Evolutionary conservation across 2,329 filamentous ascomycete genomes (phyloP).

Genomic region (Dichotomopilus funicola): DNA sequence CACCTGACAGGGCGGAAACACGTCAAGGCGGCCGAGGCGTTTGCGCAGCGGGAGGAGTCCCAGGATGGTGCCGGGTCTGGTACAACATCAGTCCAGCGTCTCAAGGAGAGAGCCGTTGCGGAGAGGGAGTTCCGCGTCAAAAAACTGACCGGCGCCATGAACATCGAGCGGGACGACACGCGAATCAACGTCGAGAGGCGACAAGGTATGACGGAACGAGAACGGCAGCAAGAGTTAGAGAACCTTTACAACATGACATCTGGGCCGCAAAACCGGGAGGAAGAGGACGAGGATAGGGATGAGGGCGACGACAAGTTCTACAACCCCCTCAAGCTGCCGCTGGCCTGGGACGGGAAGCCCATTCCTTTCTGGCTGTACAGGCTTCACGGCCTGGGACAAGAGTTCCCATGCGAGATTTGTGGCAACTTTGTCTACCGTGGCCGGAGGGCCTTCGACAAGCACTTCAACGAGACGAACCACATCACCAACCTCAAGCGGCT

Average conservation of each 20-base stretch:
- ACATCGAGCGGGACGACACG: slow-evolving; percentile 81
- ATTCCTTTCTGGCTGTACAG: slow-evolving; percentile 99
- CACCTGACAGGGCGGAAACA: slow-evolving; percentile 92
- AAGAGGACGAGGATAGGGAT: slow-evolving; percentile 62
- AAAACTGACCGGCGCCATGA: slow-evolving; percentile 74
- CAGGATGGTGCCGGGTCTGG: slow-evolving; percentile 25
- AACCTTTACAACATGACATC: slow-evolving; percentile 63
- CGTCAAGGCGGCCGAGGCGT: slow-evolving; percentile 69
- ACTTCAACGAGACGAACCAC: slow-evolving; percentile 91
- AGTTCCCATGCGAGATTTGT: slow-evolving; percentile 93
- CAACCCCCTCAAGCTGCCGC: slow-evolving; percentile 90
- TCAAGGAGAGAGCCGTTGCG: slow-evolving; percentile 87
- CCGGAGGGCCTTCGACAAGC: slow-evolving; percentile 91
- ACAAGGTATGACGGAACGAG: slow-evolving; percentile 94
- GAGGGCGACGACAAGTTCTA: slow-evolving; percentile 86
- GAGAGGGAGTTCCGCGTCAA: slow-evolving; percentile 81
- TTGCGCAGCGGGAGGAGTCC: slow-evolving; percentile 39
- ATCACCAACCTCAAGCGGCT: slow-evolving; percentile 91
- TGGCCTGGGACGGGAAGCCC: slow-evolving; percentile 97
- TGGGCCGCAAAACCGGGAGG: slow-evolving; percentile 36
- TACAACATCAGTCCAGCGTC: slow-evolving; percentile 39
- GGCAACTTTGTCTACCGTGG: slow-evolving; percentile 99
- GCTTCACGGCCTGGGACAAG: slow-evolving; percentile 86
- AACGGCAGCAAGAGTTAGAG: slow-evolving; percentile 88
- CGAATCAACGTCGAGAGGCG: slow-evolving; percentile 92